A percentile compares a stretch with the other conserved stretches of the same genome.
Conservation (phyloP, 768 basidiomycete species). For the Hemileccinum rubropunctum region DNA sequence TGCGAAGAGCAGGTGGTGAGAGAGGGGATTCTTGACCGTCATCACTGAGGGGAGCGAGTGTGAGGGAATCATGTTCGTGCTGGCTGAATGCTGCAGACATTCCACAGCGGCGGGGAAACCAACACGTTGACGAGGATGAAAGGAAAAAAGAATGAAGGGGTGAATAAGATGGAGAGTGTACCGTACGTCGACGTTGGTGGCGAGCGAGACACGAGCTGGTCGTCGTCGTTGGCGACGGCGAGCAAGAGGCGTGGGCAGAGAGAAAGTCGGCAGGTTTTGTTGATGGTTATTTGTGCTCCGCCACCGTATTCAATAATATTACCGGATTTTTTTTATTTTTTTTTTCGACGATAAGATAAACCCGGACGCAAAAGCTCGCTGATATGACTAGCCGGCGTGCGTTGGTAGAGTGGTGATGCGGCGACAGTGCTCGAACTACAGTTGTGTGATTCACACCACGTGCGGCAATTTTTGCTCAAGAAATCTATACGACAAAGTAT, state of each 20-base stretch:
- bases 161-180: no score
- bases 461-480: no score
- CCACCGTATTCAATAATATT: conserved; percentile 2
- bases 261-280: conserved; percentile 26
- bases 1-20: conserved; percentile 24
- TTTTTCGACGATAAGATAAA: no score
- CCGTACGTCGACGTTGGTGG: background rate
- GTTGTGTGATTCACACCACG: no score
- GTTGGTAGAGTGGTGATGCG: no score
- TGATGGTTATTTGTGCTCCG: conserved; percentile 20
- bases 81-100: conserved; percentile 37
- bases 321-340: no score
- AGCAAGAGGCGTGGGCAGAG: conserved; percentile 29
- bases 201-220: conserved; percentile 13
- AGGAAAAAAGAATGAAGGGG: no score
- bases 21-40: conserved; percentile 35
- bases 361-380: no score
- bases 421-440: no score
- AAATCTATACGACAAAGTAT: no score
- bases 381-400: no score
- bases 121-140: background rate
- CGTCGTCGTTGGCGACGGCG: conserved; percentile 34
- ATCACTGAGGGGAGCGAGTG: conserved; percentile 48
- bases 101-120: conserved; percentile 33
- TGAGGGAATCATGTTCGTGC: conserved; percentile 35